Conservation (phyloP, 164 flowering plant genomes). For the Stephania japonica region DNA sequence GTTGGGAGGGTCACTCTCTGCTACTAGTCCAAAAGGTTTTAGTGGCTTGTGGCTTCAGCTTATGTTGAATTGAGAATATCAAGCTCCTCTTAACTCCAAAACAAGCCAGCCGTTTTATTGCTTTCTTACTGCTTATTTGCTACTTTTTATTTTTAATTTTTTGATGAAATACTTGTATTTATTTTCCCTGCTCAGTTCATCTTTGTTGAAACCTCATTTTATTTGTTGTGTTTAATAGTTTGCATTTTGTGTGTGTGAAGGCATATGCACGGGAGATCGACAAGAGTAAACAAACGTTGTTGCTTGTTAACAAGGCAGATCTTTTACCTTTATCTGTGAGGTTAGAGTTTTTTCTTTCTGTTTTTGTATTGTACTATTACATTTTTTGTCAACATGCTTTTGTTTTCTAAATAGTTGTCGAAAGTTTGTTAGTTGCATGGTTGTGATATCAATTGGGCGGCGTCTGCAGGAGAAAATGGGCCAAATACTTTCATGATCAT, state of each 20-base stretch:
- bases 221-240: not conserved
- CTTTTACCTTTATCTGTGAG: conserved; percentile 72
- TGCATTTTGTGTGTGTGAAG: conserved; percentile 21
- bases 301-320: conserved; percentile 93
- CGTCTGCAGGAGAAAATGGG: conserved; percentile 73
- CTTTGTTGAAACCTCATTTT: not conserved
- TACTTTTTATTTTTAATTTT: too few species aligned
- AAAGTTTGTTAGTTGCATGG: not conserved
- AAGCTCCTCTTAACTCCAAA: too few species aligned
- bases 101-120: too few species aligned
- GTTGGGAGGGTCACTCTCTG: too few species aligned
- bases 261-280: conserved; percentile 81
- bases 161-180: too few species aligned
- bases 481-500: conserved; percentile 53
- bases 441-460: conserved; percentile 5
- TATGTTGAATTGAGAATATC: too few species aligned
- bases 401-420: too few species aligned
- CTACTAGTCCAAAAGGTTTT: too few species aligned
- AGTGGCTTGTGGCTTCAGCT: too few species aligned
- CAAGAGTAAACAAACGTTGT: conserved; percentile 71
- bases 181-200: too few species aligned
- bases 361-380: not conserved
- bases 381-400: not conserved
- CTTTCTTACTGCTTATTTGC: too few species aligned
- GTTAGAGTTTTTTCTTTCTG: conserved; percentile 21